Evolutionary conservation across 441 rosid species (phyloP), one percentile per base, ranked within the genome.

Genomic region (Pelargonium fulgidum): DNA sequence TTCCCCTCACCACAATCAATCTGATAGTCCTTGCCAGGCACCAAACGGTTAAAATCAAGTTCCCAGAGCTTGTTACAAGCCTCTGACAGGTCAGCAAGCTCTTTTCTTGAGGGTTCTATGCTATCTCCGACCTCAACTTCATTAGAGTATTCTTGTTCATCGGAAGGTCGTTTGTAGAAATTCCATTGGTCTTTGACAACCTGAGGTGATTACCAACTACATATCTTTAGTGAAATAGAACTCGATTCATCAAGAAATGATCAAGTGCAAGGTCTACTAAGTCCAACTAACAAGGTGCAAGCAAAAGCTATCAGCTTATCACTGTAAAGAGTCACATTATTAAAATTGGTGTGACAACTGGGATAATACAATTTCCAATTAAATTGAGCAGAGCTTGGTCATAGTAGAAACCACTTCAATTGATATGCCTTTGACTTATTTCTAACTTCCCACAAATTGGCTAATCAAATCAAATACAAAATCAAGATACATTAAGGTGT

Each of bases 1-100:
- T 88, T 93, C 50, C 97, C 99, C 58, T 86, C 99, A 68, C 96
- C 99, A 63, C 93, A 88, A 70, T 93, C 97, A 74, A 93, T 93
- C 77, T 77, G 78, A 63, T 93, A 93, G 76, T 91, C 96, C 72
- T 75, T 89, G 65, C 89, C 91, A 20, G 99, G 96, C 29, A 80
- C 78, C 78, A 91, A 80, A 63, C 97, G 92, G 77, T 89, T 91
- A 0, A 59, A 68, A 71, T 93, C 96, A 10, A 91, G 92, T 78
- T 93, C 88, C 97, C 99, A 93, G 29, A 93, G 92, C 79, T 71
- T 88, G 86, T 82, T 81, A 79, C 95, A 93, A 75, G 95, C 97
- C 80, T 81, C 83, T 36, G 93, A 87, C 16, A 93, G 78, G 74
- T 89, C 87, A 56, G 86, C 74, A 69, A 93, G 93, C 83, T 93